A percentile compares a stretch with the other conserved stretches of the same genome.
phyloP scores from a whole-genome alignment of 768 basidiomycete species.

The Botryobasidium botryosum region DNA sequence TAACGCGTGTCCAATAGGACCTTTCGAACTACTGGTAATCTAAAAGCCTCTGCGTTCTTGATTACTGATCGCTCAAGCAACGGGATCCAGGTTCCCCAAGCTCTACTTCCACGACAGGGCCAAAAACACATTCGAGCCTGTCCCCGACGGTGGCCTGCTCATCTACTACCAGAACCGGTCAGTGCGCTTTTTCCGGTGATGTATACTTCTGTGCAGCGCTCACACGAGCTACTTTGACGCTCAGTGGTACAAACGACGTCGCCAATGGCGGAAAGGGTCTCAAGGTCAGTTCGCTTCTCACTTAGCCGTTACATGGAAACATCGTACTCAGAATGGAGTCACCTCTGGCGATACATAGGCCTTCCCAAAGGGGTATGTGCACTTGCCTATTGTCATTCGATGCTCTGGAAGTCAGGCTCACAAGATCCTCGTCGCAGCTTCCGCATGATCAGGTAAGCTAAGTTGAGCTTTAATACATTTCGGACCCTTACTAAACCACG shows the following conservation, averaged over 20 bases:
- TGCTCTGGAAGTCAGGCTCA: no score
- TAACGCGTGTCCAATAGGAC: no score
- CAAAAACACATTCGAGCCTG: slow-evolving; percentile 2
- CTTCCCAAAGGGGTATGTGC: no score
- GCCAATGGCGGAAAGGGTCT: slow-evolving; percentile 2
- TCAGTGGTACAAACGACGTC: slow-evolving; percentile 1
- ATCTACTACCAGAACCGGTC: slow-evolving; percentile 7
- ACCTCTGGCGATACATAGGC: not conserved
- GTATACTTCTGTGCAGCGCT: no score
- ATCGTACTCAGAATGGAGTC: not conserved
- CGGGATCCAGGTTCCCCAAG: not conserved
- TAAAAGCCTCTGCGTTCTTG: not conserved
- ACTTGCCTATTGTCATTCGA: no score
- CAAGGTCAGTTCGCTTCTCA: not conserved
- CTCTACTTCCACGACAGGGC: slow-evolving; percentile 7
- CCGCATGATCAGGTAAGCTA: slow-evolving; percentile 12
- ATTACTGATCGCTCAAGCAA: not conserved
- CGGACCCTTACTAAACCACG: no score
- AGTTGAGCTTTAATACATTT: no score
- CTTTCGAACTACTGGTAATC: slow-evolving; percentile 9
- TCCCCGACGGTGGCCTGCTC: slow-evolving; percentile 9
- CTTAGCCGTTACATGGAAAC: not conserved
- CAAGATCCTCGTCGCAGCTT: no score
- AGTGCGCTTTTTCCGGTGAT: no score
- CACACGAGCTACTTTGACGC: not conserved